Conservation (phyloP, 352 stramenopile genomes). For the Phytophthora podocarpi region DNA sequence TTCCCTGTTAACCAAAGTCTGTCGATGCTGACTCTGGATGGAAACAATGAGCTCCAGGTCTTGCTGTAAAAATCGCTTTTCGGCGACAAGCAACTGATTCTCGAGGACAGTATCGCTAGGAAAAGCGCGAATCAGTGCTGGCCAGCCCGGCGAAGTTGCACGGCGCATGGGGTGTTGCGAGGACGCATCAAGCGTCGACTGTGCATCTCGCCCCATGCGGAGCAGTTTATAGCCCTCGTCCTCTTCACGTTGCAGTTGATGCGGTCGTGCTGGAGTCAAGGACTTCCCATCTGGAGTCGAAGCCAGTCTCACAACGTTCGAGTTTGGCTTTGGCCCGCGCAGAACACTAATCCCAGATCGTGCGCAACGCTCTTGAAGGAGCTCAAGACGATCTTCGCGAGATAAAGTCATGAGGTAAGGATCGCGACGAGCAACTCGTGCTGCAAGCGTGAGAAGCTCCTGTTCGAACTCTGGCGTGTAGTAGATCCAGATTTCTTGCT, state of each 20-base stretch:
- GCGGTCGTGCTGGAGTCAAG: not conserved
- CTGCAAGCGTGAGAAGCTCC: conserved; percentile 60
- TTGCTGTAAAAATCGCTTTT: conserved; percentile 65
- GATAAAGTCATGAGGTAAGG: conserved; percentile 69
- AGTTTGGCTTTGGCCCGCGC: conserved; percentile 44
- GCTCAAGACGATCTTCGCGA: conserved; percentile 42
- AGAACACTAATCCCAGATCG: conserved; percentile 66
- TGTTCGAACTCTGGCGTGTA: conserved; percentile 63
- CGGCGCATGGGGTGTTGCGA: not conserved
- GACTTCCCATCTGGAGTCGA: conserved; percentile 11
- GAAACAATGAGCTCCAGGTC: conserved; percentile 49
- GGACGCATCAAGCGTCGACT: conserved; percentile 19
- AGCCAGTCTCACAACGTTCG: conserved; percentile 25
- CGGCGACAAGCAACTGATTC: conserved; percentile 54
- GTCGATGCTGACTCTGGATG: conserved; percentile 31
- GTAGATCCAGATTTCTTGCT: conserved; percentile 80
- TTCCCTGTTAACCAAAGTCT: conserved; percentile 14
- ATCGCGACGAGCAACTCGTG: conserved; percentile 56
- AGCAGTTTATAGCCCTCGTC: conserved; percentile 28
- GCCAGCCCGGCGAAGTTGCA: conserved; percentile 3
- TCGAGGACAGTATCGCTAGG: conserved; percentile 47
- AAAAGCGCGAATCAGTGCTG: conserved; percentile 65
- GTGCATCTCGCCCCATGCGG: conserved; percentile 20
- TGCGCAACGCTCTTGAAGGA: conserved; percentile 54
- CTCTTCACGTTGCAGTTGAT: conserved; percentile 19